Conservation (phyloP, 2,329 filamentous ascomycete genomes). For the Sporothrix brasiliensis region DNA sequence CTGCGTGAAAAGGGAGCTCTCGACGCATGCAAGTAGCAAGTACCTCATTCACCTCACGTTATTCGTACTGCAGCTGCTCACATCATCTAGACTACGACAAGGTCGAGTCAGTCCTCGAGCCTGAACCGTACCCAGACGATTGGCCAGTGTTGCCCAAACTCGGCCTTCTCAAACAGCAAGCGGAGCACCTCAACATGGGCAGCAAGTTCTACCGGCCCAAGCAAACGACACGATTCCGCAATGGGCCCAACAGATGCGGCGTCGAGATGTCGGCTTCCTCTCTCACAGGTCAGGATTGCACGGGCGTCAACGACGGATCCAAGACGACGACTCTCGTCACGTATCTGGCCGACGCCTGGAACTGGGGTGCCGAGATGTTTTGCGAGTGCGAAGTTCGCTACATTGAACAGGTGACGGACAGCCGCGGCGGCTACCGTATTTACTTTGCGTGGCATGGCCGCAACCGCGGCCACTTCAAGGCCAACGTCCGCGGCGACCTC, state of each 20-base stretch:
- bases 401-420: slow-evolving; percentile 55
- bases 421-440: slow-evolving; percentile 60
- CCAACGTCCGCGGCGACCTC: slow-evolving; percentile 59
- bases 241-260: slow-evolving; percentile 64
- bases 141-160: slow-evolving; percentile 63
- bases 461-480: slow-evolving; percentile 58
- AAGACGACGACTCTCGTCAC: slow-evolving; percentile 68
- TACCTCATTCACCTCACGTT: slow-evolving; percentile 17
- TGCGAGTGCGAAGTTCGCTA: slow-evolving; percentile 69
- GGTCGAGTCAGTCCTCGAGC: slow-evolving; percentile 60
- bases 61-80: background rate
- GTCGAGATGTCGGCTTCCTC: slow-evolving; percentile 64
- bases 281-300: slow-evolving; percentile 64
- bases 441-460: slow-evolving; percentile 67
- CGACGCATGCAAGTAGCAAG: slow-evolving; percentile 51
- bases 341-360: slow-evolving; percentile 70
- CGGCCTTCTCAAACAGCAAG: slow-evolving; percentile 60
- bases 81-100: slow-evolving; percentile 56
- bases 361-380: slow-evolving; percentile 72
- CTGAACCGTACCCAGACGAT: slow-evolving; percentile 59
- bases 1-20: slow-evolving; percentile 52
- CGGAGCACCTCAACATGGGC: slow-evolving; percentile 53
- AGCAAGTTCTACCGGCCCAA: slow-evolving; percentile 59
- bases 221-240: slow-evolving; percentile 65
- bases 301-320: slow-evolving; percentile 68